Evolutionary conservation across 2,329 filamentous ascomycete genomes (phyloP).

Genomic region (Metarhizium robertsii): DNA sequence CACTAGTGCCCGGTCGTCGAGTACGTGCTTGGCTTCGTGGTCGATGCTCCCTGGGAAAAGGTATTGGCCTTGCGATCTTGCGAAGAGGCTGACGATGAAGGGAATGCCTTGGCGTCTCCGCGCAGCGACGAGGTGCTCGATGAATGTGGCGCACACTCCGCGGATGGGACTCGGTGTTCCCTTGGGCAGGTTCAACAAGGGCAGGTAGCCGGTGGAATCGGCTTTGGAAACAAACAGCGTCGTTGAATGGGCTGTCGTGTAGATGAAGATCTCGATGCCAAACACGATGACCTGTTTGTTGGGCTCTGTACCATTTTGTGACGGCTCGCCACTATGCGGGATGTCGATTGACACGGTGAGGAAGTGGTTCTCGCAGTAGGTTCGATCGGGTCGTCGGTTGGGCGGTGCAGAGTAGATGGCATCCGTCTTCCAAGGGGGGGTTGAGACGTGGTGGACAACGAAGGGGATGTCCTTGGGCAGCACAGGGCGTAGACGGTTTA

Average conservation of each 20-base stretch:
- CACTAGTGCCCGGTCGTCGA: conserved; percentile 82
- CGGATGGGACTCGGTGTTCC: conserved; percentile 65
- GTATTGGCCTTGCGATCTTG: conserved; percentile 85
- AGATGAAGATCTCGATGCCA: conserved; percentile 81
- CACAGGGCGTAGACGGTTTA: conserved; percentile 13
- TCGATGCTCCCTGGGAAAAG: conserved; percentile 88
- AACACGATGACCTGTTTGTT: conserved; percentile 58
- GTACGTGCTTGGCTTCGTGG: conserved; percentile 76
- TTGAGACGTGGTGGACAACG: conserved; percentile 78
- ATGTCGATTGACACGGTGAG: conserved; percentile 40
- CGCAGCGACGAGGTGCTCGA: conserved; percentile 63
- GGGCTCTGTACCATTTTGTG: neutral
- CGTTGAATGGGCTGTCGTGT: conserved; percentile 68
- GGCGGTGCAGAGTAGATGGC: conserved; percentile 75
- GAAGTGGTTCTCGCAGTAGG: conserved; percentile 81
- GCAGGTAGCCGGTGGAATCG: conserved; percentile 85
- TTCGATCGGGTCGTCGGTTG: conserved; percentile 61
- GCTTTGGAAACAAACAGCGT: conserved; percentile 95
- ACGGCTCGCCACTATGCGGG: neutral
- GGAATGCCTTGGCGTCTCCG: conserved; percentile 55
- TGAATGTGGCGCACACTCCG: conserved; percentile 62
- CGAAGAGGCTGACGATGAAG: conserved; percentile 81
- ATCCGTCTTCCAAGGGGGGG: conserved; percentile 63
- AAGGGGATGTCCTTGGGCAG: conserved; percentile 50
- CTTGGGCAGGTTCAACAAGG: conserved; percentile 53